These are phyloP conservation scores for Suhomyces sp. DNA, from an alignment of 805 yeast genomes.

Conservation along the genomic window DNA sequence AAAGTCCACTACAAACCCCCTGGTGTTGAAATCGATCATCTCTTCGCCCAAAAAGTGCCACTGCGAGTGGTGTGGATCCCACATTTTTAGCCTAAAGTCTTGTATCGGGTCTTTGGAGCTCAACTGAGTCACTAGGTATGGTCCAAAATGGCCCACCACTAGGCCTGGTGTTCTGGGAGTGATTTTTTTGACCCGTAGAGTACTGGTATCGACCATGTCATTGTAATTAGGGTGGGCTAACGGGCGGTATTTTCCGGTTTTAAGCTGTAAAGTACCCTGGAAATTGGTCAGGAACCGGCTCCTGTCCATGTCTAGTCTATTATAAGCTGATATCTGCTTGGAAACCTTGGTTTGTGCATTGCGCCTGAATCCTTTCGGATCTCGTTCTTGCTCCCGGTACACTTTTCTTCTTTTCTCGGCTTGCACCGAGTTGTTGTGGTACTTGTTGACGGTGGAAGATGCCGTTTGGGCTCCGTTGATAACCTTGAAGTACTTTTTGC, in stretches of 20 bases:
- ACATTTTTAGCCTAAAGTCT: background rate
- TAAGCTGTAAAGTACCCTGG: background rate
- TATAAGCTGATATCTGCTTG: background rate
- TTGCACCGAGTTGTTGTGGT: constrained; percentile 30
- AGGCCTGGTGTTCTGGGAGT: background rate
- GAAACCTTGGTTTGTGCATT: background rate
- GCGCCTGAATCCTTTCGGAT: background rate
- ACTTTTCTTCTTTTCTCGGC: constrained; percentile 16
- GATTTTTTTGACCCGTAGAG: background rate
- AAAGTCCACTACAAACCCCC: background rate
- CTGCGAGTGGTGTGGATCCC: background rate
- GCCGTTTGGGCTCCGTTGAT: constrained; percentile 25
- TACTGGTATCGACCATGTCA: background rate
- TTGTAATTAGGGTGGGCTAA: background rate
- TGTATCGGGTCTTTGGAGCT: background rate
- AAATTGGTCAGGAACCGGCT: background rate
- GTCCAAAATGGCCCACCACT: background rate
- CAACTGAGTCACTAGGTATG: background rate
- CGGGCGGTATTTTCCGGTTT: background rate
- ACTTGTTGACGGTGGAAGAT: constrained; percentile 12
- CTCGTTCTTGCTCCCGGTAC: constrained; percentile 1
- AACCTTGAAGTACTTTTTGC: constrained; percentile 30
- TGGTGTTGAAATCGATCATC: background rate
- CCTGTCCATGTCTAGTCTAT: background rate
- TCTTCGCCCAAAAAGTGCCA: background rate